A percentile compares a stretch with the other conserved stretches of the same genome.
Evolutionary conservation across 75 land plant species (phyloP).

Genomic region (Cunninghamia lanceolata): DNA sequence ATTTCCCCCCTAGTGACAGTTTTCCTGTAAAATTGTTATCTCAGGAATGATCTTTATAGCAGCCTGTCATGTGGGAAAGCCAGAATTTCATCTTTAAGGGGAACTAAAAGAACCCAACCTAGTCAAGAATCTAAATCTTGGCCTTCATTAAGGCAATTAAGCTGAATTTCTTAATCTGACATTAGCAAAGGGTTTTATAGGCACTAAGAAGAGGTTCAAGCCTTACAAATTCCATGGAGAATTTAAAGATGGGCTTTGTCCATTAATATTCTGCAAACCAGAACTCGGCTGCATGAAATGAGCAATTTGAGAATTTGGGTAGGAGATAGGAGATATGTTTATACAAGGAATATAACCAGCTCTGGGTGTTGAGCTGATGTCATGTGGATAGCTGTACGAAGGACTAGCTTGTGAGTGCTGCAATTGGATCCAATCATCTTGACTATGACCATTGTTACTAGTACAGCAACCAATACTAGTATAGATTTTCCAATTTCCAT

Average conservation of each 20-base stretch:
- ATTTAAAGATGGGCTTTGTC: neutral
- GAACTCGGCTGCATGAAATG: neutral
- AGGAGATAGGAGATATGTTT: neutral
- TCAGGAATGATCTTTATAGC: neutral
- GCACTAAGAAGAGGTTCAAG: neutral
- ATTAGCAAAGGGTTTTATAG: neutral
- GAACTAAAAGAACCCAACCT: neutral
- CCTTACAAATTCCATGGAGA: neutral
- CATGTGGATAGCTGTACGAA: neutral
- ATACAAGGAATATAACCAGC: neutral
- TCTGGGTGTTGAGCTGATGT: neutral
- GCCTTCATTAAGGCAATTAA: neutral
- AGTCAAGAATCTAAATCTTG: neutral
- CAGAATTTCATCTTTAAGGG: neutral
- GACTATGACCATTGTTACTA: neutral
- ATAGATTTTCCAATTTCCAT: neutral
- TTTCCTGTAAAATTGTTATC: neutral
- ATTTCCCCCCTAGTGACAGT: neutral
- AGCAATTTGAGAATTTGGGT: neutral
- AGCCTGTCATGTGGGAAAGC: neutral
- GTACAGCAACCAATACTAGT: neutral
- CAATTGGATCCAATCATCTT: neutral
- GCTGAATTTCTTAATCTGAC: neutral
- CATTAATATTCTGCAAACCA: neutral
- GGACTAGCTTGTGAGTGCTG: neutral